These are phyloP conservation scores for Filobasidium uniguttulatum DNA, from an alignment of 1,284 basidiomycete species.

Conservation along the genomic window DNA sequence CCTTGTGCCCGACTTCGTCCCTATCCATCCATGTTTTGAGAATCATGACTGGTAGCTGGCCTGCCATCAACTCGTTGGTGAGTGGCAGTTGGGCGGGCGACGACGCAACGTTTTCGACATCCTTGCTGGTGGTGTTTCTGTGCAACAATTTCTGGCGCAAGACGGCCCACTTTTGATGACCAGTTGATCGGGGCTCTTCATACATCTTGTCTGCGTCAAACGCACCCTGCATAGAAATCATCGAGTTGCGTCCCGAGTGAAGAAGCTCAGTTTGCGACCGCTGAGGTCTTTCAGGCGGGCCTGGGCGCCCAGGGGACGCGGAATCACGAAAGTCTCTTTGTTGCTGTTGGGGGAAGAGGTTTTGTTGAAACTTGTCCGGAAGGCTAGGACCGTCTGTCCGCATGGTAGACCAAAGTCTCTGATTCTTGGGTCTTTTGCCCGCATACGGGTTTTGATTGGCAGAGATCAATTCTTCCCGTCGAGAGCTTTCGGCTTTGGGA, in stretches of 20 bases:
- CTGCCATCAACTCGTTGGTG: conserved; percentile 68
- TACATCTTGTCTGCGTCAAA: conserved; percentile 6
- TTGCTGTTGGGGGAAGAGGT: not conserved
- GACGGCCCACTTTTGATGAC: conserved; percentile 25
- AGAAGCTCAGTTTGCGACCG: too few relatives aligned
- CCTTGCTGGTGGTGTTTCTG: conserved; percentile 18
- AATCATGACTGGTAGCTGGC: conserved; percentile 68
- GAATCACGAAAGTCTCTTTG: too few relatives aligned
- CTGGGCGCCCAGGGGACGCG: too few relatives aligned
- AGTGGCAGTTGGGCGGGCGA: conserved; percentile 50
- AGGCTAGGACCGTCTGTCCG: conserved; percentile 1
- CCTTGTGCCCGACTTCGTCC: conserved; percentile 70
- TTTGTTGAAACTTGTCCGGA: not conserved
- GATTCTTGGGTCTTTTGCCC: conserved; percentile 5
- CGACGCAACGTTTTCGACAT: not conserved
- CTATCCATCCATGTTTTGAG: conserved; percentile 80
- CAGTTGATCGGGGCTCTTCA: conserved; percentile 9
- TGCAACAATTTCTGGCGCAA: conserved; percentile 24
- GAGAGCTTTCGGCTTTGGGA: conserved; percentile 3
- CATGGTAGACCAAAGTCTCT: conserved; percentile 12
- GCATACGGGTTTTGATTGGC: conserved; percentile 6
- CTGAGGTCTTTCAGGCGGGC: not conserved
- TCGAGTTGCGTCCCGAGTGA: not conserved
- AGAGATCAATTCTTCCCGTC: conserved; percentile 4
- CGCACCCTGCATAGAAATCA: not conserved